Base-by-base conservation (phyloP, 2,329 filamentous ascomycete species). In the Seiridium unicorne region DNA sequence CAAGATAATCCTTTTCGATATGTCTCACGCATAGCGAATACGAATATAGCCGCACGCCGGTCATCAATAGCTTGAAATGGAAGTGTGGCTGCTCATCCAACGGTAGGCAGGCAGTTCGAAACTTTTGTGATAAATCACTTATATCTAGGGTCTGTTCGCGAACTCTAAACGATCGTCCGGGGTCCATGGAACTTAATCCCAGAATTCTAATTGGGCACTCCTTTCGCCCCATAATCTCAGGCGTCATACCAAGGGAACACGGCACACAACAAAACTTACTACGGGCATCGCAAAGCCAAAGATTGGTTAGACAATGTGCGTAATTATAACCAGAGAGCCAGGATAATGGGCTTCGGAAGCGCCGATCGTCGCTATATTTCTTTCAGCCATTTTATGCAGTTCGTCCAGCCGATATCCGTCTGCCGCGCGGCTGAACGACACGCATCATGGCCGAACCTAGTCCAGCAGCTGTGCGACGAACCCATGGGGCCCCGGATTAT, bases 401-500 rank as follows among this genome's bases (percentile, higher is more conserved):
- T 38, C 49, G 35, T 38, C 38, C 49, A 34, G 49, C 51, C 51
- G 51, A 55, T 38, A 40, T n/a, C 51, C 38, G 51, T 32, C 46
- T 55, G 26, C 35, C 51, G 51, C 51, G 51, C 51, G 51, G 51
- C 51, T 55, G 51, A 44, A 44, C 18, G 13, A 40, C 49, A 53
- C 8, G 9, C 40, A 44, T 44, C 8, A 2, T 44, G 40, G 9
- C n/a, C 9, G 40, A 44, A 9, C 9, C 40, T n/a, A 8, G n/a
- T n/a, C 8, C 9, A 9, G 8, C 40, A 9, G 8, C 40, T 2
- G 13, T 42, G 13, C 38, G 38, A 42, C 38, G 7, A 42, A 7
- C 38, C 46, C 46, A 48, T 18, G 46, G 46, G 46, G 46, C 46
- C 46, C 46, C 46, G 26, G 46, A 48, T 48, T 26, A 26, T 26